phyloP scores from a whole-genome alignment of 2,329 filamentous ascomycete species.

The Phoma sp. region DNA sequence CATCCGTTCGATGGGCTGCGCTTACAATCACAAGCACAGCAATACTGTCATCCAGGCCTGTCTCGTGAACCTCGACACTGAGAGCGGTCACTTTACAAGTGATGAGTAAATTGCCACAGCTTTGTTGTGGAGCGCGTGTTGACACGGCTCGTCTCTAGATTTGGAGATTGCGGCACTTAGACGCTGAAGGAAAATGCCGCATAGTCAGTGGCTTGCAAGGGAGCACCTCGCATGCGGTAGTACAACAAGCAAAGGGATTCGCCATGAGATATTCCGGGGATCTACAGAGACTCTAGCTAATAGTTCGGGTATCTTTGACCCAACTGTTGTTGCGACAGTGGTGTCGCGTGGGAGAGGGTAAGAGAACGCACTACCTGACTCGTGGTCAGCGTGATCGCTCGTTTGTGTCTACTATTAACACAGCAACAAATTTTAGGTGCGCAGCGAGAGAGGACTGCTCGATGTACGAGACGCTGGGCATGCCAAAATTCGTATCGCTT shows the following conservation, averaged over 20 bases:
- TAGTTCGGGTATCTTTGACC: not conserved
- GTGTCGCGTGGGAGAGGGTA: not conserved
- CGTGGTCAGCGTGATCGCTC: not conserved
- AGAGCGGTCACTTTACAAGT: not conserved
- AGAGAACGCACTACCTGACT: not conserved
- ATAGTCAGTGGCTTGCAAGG: constrained; percentile 9
- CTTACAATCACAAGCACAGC: not conserved
- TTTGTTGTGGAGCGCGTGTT: not conserved
- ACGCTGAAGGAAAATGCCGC: constrained; percentile 10
- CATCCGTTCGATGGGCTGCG: no score
- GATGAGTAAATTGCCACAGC: not conserved
- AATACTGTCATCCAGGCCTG: not conserved
- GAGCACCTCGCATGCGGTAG: not conserved
- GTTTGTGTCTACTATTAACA: no score
- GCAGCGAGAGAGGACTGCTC: no score
- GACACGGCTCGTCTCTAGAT: constrained; percentile 1
- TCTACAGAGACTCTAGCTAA: not conserved
- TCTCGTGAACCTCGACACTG: not conserved
- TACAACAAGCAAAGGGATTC: not conserved
- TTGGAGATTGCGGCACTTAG: constrained; percentile 8
- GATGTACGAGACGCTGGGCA: no score
- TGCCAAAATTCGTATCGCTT: no score
- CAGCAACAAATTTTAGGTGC: no score
- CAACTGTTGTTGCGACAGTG: not conserved
- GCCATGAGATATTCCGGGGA: not conserved